These are phyloP conservation scores for Dacryopinax primogenitus DNA, from an alignment of 768 basidiomycete genomes.

Conservation along the genomic window DNA sequence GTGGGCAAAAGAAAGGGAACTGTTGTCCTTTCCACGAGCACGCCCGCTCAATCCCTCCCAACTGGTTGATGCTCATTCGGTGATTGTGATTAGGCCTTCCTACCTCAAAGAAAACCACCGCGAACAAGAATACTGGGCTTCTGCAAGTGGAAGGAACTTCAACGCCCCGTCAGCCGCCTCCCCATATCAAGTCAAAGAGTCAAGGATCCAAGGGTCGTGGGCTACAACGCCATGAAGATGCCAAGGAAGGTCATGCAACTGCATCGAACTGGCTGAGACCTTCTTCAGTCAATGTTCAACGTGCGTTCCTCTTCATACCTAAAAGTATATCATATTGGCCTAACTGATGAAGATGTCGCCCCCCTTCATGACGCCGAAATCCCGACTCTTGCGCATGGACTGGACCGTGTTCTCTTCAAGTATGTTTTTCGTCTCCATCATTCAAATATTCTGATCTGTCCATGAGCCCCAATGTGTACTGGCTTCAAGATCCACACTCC, in stretches of 20 bases:
- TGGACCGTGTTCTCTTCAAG: constrained; percentile 68
- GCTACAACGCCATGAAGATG: not conserved
- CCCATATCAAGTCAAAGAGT: not conserved
- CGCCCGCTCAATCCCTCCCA: too few relatives aligned
- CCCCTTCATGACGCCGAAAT: not conserved
- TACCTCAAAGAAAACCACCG: too few relatives aligned
- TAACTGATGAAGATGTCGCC: not conserved
- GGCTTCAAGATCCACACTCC: constrained; percentile 75
- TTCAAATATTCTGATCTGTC: not conserved
- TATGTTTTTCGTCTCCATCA: constrained; percentile 27
- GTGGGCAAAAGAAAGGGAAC: too few relatives aligned
- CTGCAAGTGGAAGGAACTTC: too few relatives aligned
- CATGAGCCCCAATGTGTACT: constrained; percentile 70
- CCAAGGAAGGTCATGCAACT: not conserved
- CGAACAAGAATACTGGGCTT: too few relatives aligned
- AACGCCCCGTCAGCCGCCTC: not conserved
- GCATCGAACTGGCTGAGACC: not conserved
- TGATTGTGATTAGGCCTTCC: too few relatives aligned
- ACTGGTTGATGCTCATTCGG: too few relatives aligned
- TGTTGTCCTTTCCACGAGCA: too few relatives aligned
- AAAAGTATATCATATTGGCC: not conserved
- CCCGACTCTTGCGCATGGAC: constrained; percentile 41
- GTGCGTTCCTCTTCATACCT: not conserved
- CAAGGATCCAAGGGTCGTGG: too few relatives aligned
- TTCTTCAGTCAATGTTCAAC: not conserved